Percentiles rank a stretch among this genome's conserved stretches.
Conservation (phyloP, 1,284 basidiomycete genomes). For the Sporisorium iseilematis-ciliati region DNA sequence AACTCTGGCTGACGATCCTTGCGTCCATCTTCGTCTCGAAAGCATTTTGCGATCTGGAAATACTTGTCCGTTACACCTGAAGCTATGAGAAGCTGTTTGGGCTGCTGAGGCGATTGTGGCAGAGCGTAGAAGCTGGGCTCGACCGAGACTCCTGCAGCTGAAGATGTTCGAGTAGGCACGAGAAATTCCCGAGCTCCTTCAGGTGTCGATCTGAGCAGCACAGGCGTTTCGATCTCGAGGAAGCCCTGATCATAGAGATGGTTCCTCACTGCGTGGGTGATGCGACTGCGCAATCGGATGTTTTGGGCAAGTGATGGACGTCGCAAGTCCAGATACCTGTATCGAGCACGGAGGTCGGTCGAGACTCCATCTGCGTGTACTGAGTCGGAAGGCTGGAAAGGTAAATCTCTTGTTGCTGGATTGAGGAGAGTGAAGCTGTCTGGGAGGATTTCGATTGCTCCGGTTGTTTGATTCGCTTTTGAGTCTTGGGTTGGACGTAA, state of each 20-base stretch:
- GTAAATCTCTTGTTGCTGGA: constrained; percentile 78
- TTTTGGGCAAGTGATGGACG: constrained; percentile 80
- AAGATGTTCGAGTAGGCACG: constrained; percentile 80
- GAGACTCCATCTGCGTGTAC: constrained; percentile 77
- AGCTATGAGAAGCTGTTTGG: constrained; percentile 91
- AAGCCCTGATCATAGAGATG: constrained; percentile 82
- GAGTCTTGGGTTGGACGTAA: constrained; percentile 44
- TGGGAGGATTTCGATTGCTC: constrained; percentile 85
- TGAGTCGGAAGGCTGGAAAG: constrained; percentile 82
- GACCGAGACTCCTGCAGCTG: constrained; percentile 48
- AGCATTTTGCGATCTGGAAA: constrained; percentile 92
- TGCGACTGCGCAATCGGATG: constrained; percentile 81
- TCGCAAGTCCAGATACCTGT: constrained; percentile 89
- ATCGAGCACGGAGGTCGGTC: constrained; percentile 77
- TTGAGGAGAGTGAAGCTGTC: constrained; percentile 81
- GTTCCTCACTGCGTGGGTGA: constrained; percentile 81
- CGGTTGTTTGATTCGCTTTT: constrained; percentile 71
- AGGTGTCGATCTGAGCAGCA: constrained; percentile 90
- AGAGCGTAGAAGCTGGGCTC: constrained; percentile 85
- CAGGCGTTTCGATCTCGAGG: constrained; percentile 90
- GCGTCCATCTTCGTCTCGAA: constrained; percentile 92
- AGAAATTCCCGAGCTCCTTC: constrained; percentile 95
- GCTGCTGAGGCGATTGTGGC: constrained; percentile 94
- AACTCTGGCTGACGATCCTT: constrained; percentile 96
- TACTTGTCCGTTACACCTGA: constrained; percentile 91